These are phyloP conservation scores for Avena sativa DNA, from an alignment of 176 grass and related monocot genomes.

Conservation along the genomic window DNA sequence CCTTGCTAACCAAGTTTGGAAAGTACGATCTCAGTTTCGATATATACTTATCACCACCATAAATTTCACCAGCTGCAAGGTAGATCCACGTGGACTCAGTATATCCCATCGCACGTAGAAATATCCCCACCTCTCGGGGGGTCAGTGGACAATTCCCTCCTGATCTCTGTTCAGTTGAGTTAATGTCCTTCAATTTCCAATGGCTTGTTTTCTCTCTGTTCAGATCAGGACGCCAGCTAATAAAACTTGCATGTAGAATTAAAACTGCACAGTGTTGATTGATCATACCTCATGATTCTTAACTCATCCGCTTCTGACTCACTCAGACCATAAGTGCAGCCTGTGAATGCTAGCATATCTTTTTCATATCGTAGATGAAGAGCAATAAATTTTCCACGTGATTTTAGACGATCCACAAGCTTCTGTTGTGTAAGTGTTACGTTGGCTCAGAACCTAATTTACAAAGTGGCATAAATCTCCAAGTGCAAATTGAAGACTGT, in stretches of 20 bases:
- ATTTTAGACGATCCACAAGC: slow-evolving; percentile 82
- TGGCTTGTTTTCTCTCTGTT: slow-evolving; percentile 85
- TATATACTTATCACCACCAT: slow-evolving; percentile 88
- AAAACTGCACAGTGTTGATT: slow-evolving; percentile 10
- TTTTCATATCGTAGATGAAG: slow-evolving; percentile 98
- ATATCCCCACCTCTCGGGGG: slow-evolving; percentile 81
- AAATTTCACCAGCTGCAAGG: slow-evolving; percentile 92
- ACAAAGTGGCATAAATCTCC: slow-evolving; percentile 54
- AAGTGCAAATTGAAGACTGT: slow-evolving; percentile 47
- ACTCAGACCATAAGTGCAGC: slow-evolving; percentile 76
- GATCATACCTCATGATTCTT: slow-evolving; percentile 70
- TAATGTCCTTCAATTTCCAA: slow-evolving; percentile 96
- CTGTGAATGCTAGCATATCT: slow-evolving; percentile 97
- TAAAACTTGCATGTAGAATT: slow-evolving; percentile 22
- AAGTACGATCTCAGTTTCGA: slow-evolving; percentile 75
- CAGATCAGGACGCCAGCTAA: slow-evolving; percentile 36
- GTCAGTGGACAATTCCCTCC: slow-evolving; percentile 89
- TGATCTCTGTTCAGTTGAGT: slow-evolving; percentile 80
- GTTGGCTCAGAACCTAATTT: slow-evolving; percentile 90
- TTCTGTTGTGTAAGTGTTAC: slow-evolving; percentile 91
- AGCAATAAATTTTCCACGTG: slow-evolving; percentile 76
- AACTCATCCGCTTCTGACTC: slow-evolving; percentile 78
- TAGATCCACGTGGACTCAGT: slow-evolving; percentile 90
- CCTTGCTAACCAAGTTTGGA: slow-evolving; percentile 95
- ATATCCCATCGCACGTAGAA: slow-evolving; percentile 80